These are phyloP conservation scores for Spizellomyces sp. DNA, from an alignment of 192 early-diverging fungal species.

Conservation along the genomic window DNA sequence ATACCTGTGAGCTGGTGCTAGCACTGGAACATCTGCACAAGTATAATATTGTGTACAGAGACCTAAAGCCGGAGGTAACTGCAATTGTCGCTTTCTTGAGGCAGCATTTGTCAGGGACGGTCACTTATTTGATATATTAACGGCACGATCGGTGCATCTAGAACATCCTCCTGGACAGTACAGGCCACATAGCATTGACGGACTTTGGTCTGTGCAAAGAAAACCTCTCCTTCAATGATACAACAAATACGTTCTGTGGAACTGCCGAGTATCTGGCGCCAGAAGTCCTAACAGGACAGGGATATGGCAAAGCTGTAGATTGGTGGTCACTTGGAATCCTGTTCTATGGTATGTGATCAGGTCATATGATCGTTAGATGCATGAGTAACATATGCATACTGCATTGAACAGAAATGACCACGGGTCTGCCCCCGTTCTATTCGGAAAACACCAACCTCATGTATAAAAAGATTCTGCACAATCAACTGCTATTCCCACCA, in stretches of 20 bases:
- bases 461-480: conserved; percentile 63
- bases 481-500: conserved; percentile 52
- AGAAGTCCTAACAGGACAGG: conserved; percentile 71
- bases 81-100: neutral
- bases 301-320: conserved; percentile 74
- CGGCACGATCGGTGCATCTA: conserved; percentile 2
- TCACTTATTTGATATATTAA: neutral
- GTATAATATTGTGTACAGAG: conserved; percentile 67
- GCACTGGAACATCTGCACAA: conserved; percentile 72
- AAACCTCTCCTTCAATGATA: conserved; percentile 49
- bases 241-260: conserved; percentile 56
- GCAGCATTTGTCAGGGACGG: neutral
- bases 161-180: conserved; percentile 61
- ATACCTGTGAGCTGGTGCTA: conserved; percentile 65
- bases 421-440: conserved; percentile 68
- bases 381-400: no score
- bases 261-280: conserved; percentile 79
- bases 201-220: conserved; percentile 83
- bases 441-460: conserved; percentile 59
- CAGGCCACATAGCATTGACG: conserved; percentile 71
- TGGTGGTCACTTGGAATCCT: conserved; percentile 86
- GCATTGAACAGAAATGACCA: conserved; percentile 48
- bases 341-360: conserved; percentile 61
- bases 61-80: conserved; percentile 49
- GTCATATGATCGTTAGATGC: no score